Percentiles rank a stretch among this genome's conserved stretches.
Evolutionary conservation across 805 yeast genomes (phyloP).

Genomic region (Saturnispora serradocipensis): DNA sequence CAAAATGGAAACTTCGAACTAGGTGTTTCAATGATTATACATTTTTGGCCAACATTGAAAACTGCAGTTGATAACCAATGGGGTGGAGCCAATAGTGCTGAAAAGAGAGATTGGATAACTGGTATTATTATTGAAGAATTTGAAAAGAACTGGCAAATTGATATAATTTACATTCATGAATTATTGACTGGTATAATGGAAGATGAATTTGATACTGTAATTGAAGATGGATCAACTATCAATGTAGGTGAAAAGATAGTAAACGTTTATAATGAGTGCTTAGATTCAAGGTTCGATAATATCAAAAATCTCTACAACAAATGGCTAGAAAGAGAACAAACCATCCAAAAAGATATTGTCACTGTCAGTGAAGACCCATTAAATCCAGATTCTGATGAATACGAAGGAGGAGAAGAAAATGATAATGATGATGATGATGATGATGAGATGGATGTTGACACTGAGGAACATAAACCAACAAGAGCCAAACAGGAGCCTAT

Average conservation of each 20-base stretch:
- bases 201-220: constrained; percentile 84
- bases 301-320: constrained; percentile 52
- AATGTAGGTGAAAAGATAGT: constrained; percentile 61
- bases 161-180: constrained; percentile 73
- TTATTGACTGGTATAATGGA: constrained; percentile 81
- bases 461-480: constrained; percentile 27
- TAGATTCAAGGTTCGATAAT: constrained; percentile 37
- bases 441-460: constrained; percentile 34
- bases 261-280: constrained; percentile 57
- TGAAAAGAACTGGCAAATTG: constrained; percentile 52
- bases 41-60: constrained; percentile 79
- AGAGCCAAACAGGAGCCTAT: constrained; percentile 47
- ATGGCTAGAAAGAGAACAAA: constrained; percentile 48
- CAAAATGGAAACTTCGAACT: constrained; percentile 84
- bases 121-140: constrained; percentile 77
- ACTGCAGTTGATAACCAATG: constrained; percentile 87
- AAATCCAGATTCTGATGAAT: constrained; percentile 46
- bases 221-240: constrained; percentile 84
- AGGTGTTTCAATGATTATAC: constrained; percentile 86
- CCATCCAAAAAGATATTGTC: constrained; percentile 31
- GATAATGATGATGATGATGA: constrained; percentile 27
- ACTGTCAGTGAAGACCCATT: constrained; percentile 50
- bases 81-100: constrained; percentile 92
- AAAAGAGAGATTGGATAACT: constrained; percentile 91
- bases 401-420: constrained; percentile 24